Evolutionary conservation across 306 rosid species (phyloP).

Genomic region (Comarum palustre): DNA sequence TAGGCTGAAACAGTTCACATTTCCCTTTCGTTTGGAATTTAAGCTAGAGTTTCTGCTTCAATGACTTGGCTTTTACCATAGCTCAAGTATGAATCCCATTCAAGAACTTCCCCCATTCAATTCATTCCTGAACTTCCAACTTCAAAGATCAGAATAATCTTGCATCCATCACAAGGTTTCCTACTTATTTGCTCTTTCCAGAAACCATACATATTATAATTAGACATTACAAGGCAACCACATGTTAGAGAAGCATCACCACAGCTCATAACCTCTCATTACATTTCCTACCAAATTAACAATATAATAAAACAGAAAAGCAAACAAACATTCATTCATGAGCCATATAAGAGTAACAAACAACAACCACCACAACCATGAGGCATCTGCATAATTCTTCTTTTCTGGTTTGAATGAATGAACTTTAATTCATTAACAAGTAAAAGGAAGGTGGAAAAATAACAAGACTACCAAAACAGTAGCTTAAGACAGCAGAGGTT

Average conservation of each 20-base stretch:
- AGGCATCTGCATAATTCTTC: conserved; percentile 3
- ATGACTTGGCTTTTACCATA: background rate
- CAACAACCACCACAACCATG: background rate
- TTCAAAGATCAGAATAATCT: background rate
- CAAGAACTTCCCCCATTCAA: background rate
- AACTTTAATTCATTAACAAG: background rate
- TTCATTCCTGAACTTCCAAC: background rate
- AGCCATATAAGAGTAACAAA: background rate
- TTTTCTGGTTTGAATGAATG: background rate
- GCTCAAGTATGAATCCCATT: background rate
- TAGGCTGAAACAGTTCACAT: conserved; percentile 18
- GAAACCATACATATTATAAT: background rate
- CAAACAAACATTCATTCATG: conserved; percentile 20
- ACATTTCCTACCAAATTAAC: conserved; percentile 20
- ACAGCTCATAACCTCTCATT: conserved; percentile 19
- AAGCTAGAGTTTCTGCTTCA: background rate
- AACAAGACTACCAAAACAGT: conserved; percentile 19
- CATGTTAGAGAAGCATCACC: conserved; percentile 9
- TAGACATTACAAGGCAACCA: background rate
- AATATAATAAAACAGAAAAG: background rate
- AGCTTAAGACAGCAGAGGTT: conserved; percentile 30
- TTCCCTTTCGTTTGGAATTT: conserved; percentile 29
- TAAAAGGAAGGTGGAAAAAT: background rate
- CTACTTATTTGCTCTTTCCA: background rate
- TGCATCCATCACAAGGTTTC: background rate